Conservation (phyloP, 345 rosid species). For the Bretschneidera sinensis region DNA sequence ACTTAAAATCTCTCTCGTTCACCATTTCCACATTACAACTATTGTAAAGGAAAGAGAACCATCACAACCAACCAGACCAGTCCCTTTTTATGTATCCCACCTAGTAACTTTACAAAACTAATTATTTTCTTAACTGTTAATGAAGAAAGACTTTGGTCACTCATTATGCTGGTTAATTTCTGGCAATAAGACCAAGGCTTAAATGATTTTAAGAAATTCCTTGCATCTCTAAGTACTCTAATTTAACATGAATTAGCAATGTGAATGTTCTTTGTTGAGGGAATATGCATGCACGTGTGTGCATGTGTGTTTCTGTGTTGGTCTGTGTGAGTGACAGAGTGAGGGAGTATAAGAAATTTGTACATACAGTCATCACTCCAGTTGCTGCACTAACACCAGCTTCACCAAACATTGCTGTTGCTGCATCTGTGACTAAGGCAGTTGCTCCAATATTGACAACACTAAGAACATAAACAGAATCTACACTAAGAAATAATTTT, state of each 20-base stretch:
- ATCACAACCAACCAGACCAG: neutral
- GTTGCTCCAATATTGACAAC: conserved; percentile 99
- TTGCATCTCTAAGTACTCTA: neutral
- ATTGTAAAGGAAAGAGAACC: neutral
- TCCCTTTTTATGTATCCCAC: neutral
- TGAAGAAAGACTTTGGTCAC: too few relatives aligned
- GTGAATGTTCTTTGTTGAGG: neutral
- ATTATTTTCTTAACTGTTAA: neutral
- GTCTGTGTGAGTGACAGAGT: neutral
- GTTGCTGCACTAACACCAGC: conserved; percentile 99
- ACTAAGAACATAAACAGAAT: conserved; percentile 40
- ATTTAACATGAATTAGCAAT: neutral
- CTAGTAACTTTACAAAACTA: neutral
- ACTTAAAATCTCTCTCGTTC: neutral
- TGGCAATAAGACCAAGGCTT: neutral
- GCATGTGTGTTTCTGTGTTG: too few relatives aligned
- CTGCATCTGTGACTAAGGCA: conserved; percentile 96
- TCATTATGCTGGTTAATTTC: too few relatives aligned
- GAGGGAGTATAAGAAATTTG: conserved; percentile 5
- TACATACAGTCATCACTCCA: conserved; percentile 94
- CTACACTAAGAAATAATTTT: conserved; percentile 27
- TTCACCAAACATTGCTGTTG: conserved; percentile 97
- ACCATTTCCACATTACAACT: neutral
- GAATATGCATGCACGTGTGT: neutral
- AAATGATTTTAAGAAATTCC: neutral